Conservation (phyloP, 805 yeast species). For the Candida maesae region DNA sequence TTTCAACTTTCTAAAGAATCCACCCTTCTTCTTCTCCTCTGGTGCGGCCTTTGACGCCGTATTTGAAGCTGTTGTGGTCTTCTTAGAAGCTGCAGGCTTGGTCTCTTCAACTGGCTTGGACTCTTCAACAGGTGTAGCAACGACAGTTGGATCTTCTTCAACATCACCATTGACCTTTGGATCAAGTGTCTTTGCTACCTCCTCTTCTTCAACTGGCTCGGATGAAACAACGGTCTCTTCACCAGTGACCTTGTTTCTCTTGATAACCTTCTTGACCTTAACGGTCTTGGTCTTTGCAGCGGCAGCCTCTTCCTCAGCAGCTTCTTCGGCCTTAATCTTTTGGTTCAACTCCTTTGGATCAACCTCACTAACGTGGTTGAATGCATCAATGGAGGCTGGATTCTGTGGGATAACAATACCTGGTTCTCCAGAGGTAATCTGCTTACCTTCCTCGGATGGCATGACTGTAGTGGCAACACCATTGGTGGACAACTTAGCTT, state of each 20-base stretch:
- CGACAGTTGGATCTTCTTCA: neutral
- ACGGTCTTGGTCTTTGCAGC: slow-evolving; percentile 23
- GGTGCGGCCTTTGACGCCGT: slow-evolving; percentile 11
- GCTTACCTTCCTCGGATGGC: slow-evolving; percentile 41
- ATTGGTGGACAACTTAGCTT: slow-evolving; percentile 17
- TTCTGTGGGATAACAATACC: slow-evolving; percentile 64
- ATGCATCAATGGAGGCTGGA: slow-evolving; percentile 62
- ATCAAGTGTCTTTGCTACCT: slow-evolving; percentile 16
- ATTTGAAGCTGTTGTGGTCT: neutral
- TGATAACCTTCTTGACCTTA: slow-evolving; percentile 36
- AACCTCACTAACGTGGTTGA: slow-evolving; percentile 51
- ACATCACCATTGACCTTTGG: slow-evolving; percentile 14
- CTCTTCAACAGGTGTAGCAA: slow-evolving; percentile 5
- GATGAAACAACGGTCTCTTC: slow-evolving; percentile 35
- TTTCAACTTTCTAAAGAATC: slow-evolving; percentile 23
- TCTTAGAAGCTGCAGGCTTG: slow-evolving; percentile 2
- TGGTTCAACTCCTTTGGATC: slow-evolving; percentile 58
- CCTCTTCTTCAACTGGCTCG: slow-evolving; percentile 25
- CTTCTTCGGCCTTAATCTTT: slow-evolving; percentile 28
- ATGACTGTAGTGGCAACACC: slow-evolving; percentile 38
- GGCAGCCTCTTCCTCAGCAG: slow-evolving; percentile 19
- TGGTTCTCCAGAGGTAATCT: slow-evolving; percentile 55
- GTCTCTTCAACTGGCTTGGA: neutral
- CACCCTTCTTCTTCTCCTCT: slow-evolving; percentile 25
- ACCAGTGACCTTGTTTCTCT: slow-evolving; percentile 38